Percentiles rank a stretch among this genome's conserved stretches.
phyloP scores from a whole-genome alignment of 2,329 filamentous ascomycete genomes.

The Bertia moriformis region DNA sequence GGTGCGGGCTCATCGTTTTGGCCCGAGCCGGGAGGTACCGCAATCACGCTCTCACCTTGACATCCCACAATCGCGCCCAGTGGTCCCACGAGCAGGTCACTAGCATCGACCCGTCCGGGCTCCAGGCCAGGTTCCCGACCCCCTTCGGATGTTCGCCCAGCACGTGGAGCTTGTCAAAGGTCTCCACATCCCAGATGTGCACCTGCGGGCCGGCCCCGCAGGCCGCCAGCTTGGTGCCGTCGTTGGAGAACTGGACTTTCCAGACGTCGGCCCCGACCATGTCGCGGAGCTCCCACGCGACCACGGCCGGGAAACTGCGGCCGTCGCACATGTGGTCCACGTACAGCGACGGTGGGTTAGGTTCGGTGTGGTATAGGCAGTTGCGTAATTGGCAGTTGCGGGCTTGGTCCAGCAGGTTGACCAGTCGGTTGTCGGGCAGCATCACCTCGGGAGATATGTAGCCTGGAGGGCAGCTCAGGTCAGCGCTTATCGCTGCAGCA shows the following conservation, averaged over 20 bases:
- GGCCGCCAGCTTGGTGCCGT: constrained; percentile 69
- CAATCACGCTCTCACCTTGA: no score
- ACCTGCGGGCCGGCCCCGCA: constrained; percentile 64
- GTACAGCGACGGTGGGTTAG: constrained; percentile 68
- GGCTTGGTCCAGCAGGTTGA: constrained; percentile 66
- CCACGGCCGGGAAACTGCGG: constrained; percentile 62
- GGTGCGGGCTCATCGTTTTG: no score
- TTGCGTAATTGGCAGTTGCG: constrained; percentile 70
- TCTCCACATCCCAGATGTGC: constrained; percentile 66
- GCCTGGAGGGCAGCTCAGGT: no score
- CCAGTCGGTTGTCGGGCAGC: constrained; percentile 83
- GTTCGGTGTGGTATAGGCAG: constrained; percentile 80
- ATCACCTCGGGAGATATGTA: constrained; percentile 93
- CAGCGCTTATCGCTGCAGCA: no score
- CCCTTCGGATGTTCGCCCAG: constrained; percentile 54
- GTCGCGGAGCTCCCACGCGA: constrained; percentile 54
- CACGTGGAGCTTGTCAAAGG: constrained; percentile 48
- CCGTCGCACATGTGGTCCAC: constrained; percentile 74
- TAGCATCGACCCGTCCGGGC: constrained; percentile 74
- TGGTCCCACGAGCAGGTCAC: constrained; percentile 73
- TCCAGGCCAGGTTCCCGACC: constrained; percentile 76
- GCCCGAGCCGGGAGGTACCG: no score
- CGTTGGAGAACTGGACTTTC: constrained; percentile 79
- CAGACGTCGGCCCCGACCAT: constrained; percentile 78
- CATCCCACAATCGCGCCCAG: constrained; percentile 63